These are phyloP conservation scores for Fragaria ananassa DNA, from an alignment of 306 rosid genomes.

Conservation along the genomic window DNA sequence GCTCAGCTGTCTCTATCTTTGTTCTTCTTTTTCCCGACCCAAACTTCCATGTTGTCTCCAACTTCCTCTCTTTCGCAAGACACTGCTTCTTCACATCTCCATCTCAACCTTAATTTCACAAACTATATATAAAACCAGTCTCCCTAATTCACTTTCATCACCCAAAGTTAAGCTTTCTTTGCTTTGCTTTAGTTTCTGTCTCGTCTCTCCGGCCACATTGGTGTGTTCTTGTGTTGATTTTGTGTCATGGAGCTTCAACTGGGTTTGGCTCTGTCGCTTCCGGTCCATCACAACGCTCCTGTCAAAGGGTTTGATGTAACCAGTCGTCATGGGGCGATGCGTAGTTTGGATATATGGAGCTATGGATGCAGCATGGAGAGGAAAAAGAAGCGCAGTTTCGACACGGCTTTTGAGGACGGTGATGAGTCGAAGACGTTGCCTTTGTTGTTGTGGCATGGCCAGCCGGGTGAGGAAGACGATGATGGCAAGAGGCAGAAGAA, in stretches of 20 bases:
- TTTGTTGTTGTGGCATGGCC: constrained; percentile 62
- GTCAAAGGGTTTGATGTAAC: constrained; percentile 33
- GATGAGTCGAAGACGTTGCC: constrained; percentile 29
- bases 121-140: constrained; percentile 19
- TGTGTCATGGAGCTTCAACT: constrained; percentile 65
- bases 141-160: constrained; percentile 4
- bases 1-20: constrained; percentile 53
- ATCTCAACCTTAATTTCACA: constrained; percentile 18
- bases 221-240: not conserved
- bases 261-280: constrained; percentile 50
- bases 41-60: constrained; percentile 57
- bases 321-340: constrained; percentile 3
- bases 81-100: constrained; percentile 38
- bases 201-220: not conserved
- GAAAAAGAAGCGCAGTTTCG: constrained; percentile 49
- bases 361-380: constrained; percentile 14
- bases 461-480: constrained; percentile 62
- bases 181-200: not conserved
- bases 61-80: constrained; percentile 43
- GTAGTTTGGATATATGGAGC: constrained; percentile 15
- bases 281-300: constrained; percentile 31
- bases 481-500: constrained; percentile 37
- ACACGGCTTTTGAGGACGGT: constrained; percentile 45
- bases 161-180: not conserved
- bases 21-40: constrained; percentile 82